These are phyloP conservation scores for Paecilomyces formosus DNA, from an alignment of 2,329 filamentous ascomycete species.

Conservation along the genomic window DNA sequence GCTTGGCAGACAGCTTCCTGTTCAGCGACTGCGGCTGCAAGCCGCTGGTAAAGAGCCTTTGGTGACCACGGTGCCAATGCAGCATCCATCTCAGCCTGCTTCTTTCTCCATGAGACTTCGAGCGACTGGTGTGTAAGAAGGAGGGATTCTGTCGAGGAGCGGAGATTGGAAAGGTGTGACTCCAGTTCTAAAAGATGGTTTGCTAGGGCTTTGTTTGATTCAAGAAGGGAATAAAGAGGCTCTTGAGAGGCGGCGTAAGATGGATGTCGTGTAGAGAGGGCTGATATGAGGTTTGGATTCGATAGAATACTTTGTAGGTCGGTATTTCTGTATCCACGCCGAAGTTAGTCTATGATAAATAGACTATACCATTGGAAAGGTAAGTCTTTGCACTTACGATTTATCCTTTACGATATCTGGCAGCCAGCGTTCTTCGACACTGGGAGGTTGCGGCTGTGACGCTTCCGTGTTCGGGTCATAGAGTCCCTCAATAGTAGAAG, in stretches of 20 bases:
- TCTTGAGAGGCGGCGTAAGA: conserved; percentile 60
- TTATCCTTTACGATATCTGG: conserved; percentile 71
- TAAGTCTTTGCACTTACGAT: conserved; percentile 50
- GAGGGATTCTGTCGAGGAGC: conserved; percentile 68
- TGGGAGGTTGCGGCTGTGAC: conserved; percentile 21
- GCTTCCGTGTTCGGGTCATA: conserved; percentile 7
- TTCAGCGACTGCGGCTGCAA: conserved; percentile 70
- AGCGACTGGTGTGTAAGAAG: conserved; percentile 76
- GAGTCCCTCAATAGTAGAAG: conserved; percentile 5
- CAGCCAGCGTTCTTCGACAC: conserved; percentile 62
- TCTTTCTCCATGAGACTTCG: conserved; percentile 85
- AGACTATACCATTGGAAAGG: conserved; percentile 8
- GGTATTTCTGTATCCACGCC: conserved; percentile 15
- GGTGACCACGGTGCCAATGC: conserved; percentile 80
- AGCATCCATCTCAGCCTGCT: conserved; percentile 81
- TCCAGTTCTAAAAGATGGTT: conserved; percentile 34
- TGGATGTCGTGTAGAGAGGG: conserved; percentile 70
- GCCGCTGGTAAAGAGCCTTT: conserved; percentile 73
- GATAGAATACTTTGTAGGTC: conserved; percentile 71
- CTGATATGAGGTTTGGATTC: conserved; percentile 59
- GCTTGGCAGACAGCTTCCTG: conserved; percentile 74
- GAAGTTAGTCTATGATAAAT: background rate
- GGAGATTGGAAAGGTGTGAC: conserved; percentile 43
- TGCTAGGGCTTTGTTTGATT: conserved; percentile 66
- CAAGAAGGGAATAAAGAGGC: conserved; percentile 57